These are phyloP conservation scores for Chrysophaeum taylorii DNA, from an alignment of 352 stramenopile species.

Conservation along the genomic window DNA sequence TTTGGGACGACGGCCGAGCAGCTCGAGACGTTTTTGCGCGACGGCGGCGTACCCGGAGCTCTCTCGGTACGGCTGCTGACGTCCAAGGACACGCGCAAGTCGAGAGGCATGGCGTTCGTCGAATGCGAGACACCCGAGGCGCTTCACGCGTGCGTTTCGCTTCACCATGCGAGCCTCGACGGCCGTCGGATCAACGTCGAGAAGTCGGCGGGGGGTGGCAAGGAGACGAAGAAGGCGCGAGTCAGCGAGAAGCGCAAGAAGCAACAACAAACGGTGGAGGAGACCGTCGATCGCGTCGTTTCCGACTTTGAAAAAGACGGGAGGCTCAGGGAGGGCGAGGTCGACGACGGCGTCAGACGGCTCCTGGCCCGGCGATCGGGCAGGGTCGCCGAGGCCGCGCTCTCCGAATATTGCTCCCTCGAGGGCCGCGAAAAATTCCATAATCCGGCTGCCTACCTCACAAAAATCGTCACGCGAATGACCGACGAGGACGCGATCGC, in stretches of 20 bases:
- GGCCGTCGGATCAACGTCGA: conserved; percentile 40
- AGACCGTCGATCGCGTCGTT: neutral
- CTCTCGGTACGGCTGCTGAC: conserved; percentile 36
- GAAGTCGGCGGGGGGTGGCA: conserved; percentile 27
- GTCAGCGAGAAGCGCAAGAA: neutral
- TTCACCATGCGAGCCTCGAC: conserved; percentile 35
- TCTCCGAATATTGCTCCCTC: neutral
- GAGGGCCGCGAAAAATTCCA: neutral
- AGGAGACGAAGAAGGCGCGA: neutral
- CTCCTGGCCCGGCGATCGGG: neutral
- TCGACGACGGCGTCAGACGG: neutral
- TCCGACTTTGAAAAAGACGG: neutral
- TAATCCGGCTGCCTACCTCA: conserved; percentile 5
- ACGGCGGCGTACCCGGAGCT: conserved; percentile 20
- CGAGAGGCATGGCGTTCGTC: conserved; percentile 38
- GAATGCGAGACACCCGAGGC: conserved; percentile 28
- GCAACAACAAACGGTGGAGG: neutral
- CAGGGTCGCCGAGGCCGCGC: neutral
- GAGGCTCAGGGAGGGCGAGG: neutral
- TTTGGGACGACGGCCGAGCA: conserved; percentile 27
- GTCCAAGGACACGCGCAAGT: conserved; percentile 24
- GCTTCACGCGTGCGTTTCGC: conserved; percentile 30
- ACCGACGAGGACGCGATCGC: neutral
- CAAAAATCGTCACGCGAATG: neutral
- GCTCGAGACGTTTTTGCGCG: conserved; percentile 18